Base-by-base conservation (phyloP, 2,329 filamentous ascomycete species). In the Coleophoma cylindrospora region DNA sequence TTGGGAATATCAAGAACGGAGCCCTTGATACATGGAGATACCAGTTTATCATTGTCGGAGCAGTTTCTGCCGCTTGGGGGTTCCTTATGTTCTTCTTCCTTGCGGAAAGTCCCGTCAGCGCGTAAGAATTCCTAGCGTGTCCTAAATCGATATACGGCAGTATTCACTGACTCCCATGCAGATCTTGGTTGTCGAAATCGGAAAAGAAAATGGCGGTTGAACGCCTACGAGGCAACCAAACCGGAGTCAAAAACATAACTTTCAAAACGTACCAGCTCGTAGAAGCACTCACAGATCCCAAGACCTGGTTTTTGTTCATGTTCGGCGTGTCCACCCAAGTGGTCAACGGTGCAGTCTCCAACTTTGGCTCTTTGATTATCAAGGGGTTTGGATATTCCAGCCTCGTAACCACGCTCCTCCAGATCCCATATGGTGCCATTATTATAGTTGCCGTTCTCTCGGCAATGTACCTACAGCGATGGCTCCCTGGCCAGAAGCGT, bases 351-450 rank as follows among this genome's bases (percentile, higher is more conserved):
- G 65, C 62, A 9, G 54, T 68, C 5, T 63, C 61, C 1, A 81
- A 76, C 1, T 69, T 65, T 53, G 63, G 59, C 21, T 60, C 63
- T 13, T 64, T 68, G 19, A 61, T 68, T 37, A 67, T 69, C 50
- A 55, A 59, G 11, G 61, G 61, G n/a, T 61, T 69, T 12, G 66
- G 66, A 12, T 68, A 66, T 47, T 56, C 57, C 1, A 52, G 64
- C 1, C 56, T 65, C 2, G 50, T 63, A 13, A 59, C 64, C 2
- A 66, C 66, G 0, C 55, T 69, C 7, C 53, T 70, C 19, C 85
- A 83, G 59, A 85, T 86, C 51, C 82, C 82, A 0, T 84, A 84
- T 52, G 82, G 82, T 2, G 83, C 68, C 0, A 60, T 89, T 19
- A 84, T 80, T 58, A 74, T 84, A 51, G 66, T 86, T 45, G 74